Conservation (phyloP, 2,329 filamentous ascomycete species). For the Westerdykella sp. region DNA sequence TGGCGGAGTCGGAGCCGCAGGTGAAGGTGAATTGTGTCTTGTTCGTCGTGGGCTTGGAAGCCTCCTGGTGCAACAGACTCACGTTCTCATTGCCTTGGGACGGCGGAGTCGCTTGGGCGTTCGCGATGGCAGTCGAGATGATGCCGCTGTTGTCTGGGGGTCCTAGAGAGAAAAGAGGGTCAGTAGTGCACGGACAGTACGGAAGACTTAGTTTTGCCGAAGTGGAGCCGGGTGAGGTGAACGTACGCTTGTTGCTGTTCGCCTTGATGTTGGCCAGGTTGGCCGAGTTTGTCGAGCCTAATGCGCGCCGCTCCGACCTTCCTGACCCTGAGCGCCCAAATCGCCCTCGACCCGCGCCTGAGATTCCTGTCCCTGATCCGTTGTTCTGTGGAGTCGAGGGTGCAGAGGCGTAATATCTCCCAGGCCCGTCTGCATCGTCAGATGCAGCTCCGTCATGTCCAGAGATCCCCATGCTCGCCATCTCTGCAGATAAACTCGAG, state of each 20-base stretch:
- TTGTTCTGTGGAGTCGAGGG: constrained; percentile 47
- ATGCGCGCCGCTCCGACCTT: constrained; percentile 39
- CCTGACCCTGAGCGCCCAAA: constrained; percentile 57
- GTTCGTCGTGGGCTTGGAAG: constrained; percentile 56
- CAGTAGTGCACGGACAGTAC: constrained; percentile 33
- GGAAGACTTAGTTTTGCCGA: constrained; percentile 21
- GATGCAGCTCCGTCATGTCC: constrained; percentile 41
- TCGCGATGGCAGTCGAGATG: constrained; percentile 87
- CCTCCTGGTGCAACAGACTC: constrained; percentile 68
- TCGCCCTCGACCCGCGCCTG: constrained; percentile 76
- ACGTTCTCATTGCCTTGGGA: constrained; percentile 65
- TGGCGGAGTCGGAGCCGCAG: constrained; percentile 82
- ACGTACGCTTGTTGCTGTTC: constrained; percentile 38
- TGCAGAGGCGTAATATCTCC: constrained; percentile 53
- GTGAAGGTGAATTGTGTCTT: constrained; percentile 95
- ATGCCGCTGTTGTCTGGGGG: constrained; percentile 58
- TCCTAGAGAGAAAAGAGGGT: constrained; percentile 31
- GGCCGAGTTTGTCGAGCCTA: constrained; percentile 34
- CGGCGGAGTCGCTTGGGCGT: constrained; percentile 54
- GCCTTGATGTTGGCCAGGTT: constrained; percentile 38
- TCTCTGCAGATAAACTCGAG: constrained; percentile 53
- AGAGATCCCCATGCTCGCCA: constrained; percentile 58
- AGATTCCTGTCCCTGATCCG: constrained; percentile 59
- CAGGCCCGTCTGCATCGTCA: constrained; percentile 43
- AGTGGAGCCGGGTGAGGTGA: constrained; percentile 11